Conservation (phyloP, 2,329 filamentous ascomycete species). For the Camillea tinctor region DNA sequence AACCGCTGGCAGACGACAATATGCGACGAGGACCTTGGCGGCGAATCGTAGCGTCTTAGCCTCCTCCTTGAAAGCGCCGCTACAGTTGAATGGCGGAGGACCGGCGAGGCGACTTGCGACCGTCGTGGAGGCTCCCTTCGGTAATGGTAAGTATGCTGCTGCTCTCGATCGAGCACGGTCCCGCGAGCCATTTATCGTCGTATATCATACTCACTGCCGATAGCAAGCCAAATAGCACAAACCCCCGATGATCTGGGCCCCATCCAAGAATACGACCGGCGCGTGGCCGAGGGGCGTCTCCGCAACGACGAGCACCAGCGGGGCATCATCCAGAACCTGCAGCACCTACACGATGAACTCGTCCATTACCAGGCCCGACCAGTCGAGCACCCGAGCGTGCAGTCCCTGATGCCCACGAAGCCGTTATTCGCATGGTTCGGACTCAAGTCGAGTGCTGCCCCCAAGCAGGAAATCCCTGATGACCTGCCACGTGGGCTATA, state of each 20-base stretch:
- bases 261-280: constrained; percentile 81
- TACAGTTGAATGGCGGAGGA: constrained; percentile 5
- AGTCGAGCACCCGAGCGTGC: constrained; percentile 74
- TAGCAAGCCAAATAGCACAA: constrained; percentile 7
- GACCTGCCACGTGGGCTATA: constrained; percentile 86
- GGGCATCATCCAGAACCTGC: constrained; percentile 84
- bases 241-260: constrained; percentile 58
- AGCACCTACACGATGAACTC: constrained; percentile 85
- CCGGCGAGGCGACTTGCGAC: constrained; percentile 18
- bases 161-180: constrained; percentile 3
- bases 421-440: constrained; percentile 63
- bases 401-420: constrained; percentile 61
- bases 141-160: constrained; percentile 15
- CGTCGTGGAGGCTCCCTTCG: constrained; percentile 13
- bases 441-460: constrained; percentile 37
- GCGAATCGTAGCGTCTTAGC: constrained; percentile 6
- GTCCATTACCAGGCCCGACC: constrained; percentile 68
- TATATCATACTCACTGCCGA: neutral
- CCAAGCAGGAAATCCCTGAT: constrained; percentile 59
- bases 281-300: constrained; percentile 71
- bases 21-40: constrained; percentile 9
- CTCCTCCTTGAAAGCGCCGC: constrained; percentile 1
- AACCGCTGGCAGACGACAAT: constrained; percentile 16
- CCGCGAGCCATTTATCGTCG: neutral
- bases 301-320: constrained; percentile 90